A percentile compares a stretch with the other conserved stretches of the same genome.
Conservation (phyloP, 2,329 filamentous ascomycete species). For the Ceratocystis variospora region DNA sequence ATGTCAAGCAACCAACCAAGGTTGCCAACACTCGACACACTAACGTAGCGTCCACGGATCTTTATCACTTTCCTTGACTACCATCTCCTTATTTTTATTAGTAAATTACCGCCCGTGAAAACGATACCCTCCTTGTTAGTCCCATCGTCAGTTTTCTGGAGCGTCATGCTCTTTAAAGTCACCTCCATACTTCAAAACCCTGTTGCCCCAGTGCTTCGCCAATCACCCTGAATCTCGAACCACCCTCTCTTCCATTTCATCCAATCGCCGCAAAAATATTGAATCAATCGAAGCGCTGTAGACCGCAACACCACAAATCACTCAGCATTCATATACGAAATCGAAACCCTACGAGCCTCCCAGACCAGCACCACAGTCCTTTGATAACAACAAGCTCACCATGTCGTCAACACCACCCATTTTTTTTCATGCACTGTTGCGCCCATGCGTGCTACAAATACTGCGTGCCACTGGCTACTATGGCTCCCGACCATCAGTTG, state of each 20-base stretch:
- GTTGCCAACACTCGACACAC: background rate
- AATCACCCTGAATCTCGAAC: background rate
- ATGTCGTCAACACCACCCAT: conserved; percentile 36
- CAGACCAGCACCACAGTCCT: background rate
- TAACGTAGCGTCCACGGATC: background rate
- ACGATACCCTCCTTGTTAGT: background rate
- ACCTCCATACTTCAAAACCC: background rate
- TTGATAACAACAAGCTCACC: conserved; percentile 15
- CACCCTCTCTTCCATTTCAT: background rate
- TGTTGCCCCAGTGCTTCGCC: conserved; percentile 1
- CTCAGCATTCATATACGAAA: background rate
- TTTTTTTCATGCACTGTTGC: conserved; percentile 62
- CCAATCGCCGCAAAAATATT: background rate
- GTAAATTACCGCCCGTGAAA: background rate
- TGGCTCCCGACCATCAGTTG: conserved; percentile 61
- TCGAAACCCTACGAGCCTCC: background rate
- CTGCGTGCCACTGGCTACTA: conserved; percentile 86
- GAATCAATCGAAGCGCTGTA: background rate
- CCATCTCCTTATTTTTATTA: background rate
- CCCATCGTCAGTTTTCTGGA: background rate
- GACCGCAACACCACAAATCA: background rate
- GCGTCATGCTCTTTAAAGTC: conserved; percentile 2
- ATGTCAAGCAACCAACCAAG: background rate
- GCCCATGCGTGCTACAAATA: conserved; percentile 78
- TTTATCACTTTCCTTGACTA: background rate